Base-by-base conservation (phyloP, 208 protist genomes). In the Acanthamoeba divionensis region DNA sequence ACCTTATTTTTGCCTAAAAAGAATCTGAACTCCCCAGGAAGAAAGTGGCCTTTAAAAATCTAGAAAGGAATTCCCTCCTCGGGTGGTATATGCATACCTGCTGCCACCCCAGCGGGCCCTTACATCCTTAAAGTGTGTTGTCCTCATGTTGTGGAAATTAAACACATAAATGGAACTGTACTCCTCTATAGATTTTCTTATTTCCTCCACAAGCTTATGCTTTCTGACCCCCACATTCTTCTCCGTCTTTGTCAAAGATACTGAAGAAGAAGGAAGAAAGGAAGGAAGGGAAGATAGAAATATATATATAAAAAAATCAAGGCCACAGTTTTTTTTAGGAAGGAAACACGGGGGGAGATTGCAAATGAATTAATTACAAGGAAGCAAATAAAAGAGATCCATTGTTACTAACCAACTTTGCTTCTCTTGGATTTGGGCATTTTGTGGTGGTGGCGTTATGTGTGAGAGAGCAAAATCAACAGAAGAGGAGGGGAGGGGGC, bases 1-100 rank as follows among this genome's bases (percentile, higher is more conserved):
- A 95, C 86, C 69, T 93, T 95, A 47, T 95, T 95, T 90, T 95
- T 95, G 60, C 91, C 93, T 54, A 94, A 89, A 31, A 95, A 93
- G 71, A 95, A 93, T 82, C 73, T 90, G 26, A 41, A 36, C n/a
- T 60, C 63, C 12, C 26, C n/a, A 26, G 21, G 18, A 85, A 65
- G 38, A 82, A 85, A 18, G 67, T 73, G 44, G n/a, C 18, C 75
- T 73, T n/a, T 15, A 86, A 29, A 18, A 86, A 82, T 18, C 44
- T 15, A 86, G n/a, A 85, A 85, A 82, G 18, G 36, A 73, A 48
- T 36, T 73, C 18, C 18, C 18, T 60, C 18, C 65, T 73, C 65
- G 21, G 65, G 10, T 29, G 21, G 18, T 21, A 60, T 24, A 60
- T 24, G n/a, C 82, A 33, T 33, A 65, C 75, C 75, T 91, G 15